Evolutionary conservation across 1,139 yeast genomes (phyloP).

Genomic region (Diutina ranongensis): DNA sequence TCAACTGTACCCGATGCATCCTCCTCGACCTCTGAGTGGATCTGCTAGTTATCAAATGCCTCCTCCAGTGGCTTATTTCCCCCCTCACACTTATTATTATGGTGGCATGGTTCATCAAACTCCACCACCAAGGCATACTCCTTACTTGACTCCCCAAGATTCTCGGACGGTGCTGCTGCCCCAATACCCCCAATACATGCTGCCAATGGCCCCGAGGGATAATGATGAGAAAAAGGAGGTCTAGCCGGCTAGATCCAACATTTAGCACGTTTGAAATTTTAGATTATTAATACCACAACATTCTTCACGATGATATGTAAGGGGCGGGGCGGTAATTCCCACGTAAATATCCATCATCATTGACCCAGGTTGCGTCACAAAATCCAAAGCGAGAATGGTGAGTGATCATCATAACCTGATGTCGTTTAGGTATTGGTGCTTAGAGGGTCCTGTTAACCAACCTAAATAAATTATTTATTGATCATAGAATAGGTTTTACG

Average conservation of each 20-base stretch:
- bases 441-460: too few relatives aligned
- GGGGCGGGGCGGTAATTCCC: too few relatives aligned
- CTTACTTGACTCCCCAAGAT: conserved; percentile 4
- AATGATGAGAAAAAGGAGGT: conserved; percentile 1
- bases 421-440: too few relatives aligned
- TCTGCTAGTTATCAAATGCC: conserved; percentile 1
- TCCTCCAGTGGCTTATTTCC: conserved; percentile 3
- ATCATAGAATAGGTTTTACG: too few relatives aligned
- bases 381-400: too few relatives aligned
- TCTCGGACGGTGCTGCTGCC: conserved; percentile 1
- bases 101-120: background rate
- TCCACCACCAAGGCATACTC: background rate
- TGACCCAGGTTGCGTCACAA: too few relatives aligned
- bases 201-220: background rate
- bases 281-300: background rate
- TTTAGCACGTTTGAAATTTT: background rate
- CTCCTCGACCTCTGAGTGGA: background rate
- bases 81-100: conserved; percentile 3
- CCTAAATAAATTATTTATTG: too few relatives aligned
- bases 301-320: background rate
- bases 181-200: background rate
- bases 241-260: conserved; percentile 1
- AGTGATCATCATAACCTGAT: too few relatives aligned
- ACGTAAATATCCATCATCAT: too few relatives aligned
- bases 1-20: background rate